Base-by-base conservation (phyloP, 257 asterid species). In the Capsicum pubescens region DNA sequence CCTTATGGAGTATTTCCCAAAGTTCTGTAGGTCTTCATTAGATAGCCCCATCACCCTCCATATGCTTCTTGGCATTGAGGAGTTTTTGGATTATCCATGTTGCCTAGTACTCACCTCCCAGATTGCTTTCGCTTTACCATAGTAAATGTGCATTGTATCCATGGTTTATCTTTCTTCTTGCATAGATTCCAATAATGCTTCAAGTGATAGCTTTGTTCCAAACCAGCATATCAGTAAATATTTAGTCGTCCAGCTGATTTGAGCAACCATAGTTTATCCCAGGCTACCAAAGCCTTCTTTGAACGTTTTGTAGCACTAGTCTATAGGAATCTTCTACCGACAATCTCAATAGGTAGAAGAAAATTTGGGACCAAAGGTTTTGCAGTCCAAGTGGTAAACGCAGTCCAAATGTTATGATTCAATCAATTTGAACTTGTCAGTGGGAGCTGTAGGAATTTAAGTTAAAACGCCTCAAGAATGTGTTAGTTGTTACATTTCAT, bases 121-220 rank as follows among this genome's bases (percentile, higher is more conserved):
- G 52, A 15, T 68, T 68, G 12, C 76, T 68, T 68, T 36, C 74
- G 21, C 50, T 36, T 68, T 15, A 36, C 21, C 52, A 36, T 14
- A 36, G 26, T 59, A 36, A 6, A 3, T 39, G 52, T 68, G 21
- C 44, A 39, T 4, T 39, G 3, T 67, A 67, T 67, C 72, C 72
- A 35, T 66, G 7, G 11, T 67, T 67, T 67, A 1, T 35, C 19
- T 67, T 35, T 7, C 21, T 0, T 67, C 50, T 67, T 67, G 50
- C 74, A 67, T 36, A 35, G 50, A 67, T 35, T 67, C 39, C 50
- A 67, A 67, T 67, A 36, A 67, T 14, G 50, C 74, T 67, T 35
- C 74, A 67, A 3, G 74, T 67, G 74, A n/a, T 7, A 35, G 7
- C 50, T 67, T 67, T 35, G 74, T 67, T 67, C 74, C 74, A 36